Conservation (phyloP, 805 yeast genomes). For the Zygoascus bituminiphila region DNA sequence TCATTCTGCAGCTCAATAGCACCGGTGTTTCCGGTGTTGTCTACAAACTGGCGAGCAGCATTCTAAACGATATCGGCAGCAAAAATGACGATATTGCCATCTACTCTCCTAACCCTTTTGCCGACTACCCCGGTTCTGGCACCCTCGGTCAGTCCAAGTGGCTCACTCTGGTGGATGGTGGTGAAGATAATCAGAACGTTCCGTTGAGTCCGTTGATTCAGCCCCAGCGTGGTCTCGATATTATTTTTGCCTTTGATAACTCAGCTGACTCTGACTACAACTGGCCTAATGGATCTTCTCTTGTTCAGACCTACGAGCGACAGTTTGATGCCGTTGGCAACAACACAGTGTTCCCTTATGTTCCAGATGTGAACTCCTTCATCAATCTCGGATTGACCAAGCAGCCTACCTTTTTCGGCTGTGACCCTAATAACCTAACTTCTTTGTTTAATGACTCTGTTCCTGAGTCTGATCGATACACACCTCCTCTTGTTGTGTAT, state of each 20-base stretch:
- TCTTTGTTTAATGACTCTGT: conserved; percentile 10
- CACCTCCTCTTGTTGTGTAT: conserved; percentile 72
- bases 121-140: conserved; percentile 19
- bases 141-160: conserved; percentile 35
- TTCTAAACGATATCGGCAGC: conserved; percentile 38
- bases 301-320: conserved; percentile 48
- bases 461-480: conserved; percentile 11
- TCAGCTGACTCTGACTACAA: conserved; percentile 47
- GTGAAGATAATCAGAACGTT: conserved; percentile 56
- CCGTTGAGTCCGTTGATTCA: conserved; percentile 60
- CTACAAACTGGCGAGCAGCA: conserved; percentile 36
- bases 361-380: conserved; percentile 63
- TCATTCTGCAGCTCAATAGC: conserved; percentile 49
- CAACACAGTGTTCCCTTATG: conserved; percentile 67
- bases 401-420: conserved; percentile 76
- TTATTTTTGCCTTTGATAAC: conserved; percentile 60
- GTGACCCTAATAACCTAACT: conserved; percentile 51
- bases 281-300: conserved; percentile 66
- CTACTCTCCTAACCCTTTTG: conserved; percentile 67
- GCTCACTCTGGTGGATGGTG: conserved; percentile 59
- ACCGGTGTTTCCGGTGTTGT: conserved; percentile 43
- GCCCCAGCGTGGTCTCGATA: conserved; percentile 50
- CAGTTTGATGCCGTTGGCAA: conserved; percentile 47
- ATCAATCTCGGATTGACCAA: conserved; percentile 51
- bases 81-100: conserved; percentile 59